Evolutionary conservation across 768 basidiomycete species (phyloP), one percentile per base, ranked within the genome.

Genomic region (Lepiota subincarnata): DNA sequence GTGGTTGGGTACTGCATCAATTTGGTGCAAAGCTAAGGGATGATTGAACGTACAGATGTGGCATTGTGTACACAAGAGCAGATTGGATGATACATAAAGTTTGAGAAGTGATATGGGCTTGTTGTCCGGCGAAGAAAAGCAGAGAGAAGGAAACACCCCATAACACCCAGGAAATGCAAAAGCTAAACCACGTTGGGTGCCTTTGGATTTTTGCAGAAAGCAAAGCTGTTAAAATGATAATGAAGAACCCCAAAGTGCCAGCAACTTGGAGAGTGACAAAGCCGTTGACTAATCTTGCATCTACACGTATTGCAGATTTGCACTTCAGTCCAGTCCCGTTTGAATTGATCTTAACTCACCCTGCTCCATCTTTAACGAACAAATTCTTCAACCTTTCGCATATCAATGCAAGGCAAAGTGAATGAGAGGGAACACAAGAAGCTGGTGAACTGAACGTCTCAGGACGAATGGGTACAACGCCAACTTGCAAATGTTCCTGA

Each of bases 181-280:
- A 70, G 45, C 64, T 66, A 48, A 67, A 69, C 68, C 67, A 71
- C 1, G 68, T 67, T 13, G 65, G 50, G 48, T 64, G 63, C 43
- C 67, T 61, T 34, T 64, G 64, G 45, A 70, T 60, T 6, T 40
- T 46, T 14, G 47, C 58, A n/a, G 61, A 62, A 20, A 60, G 31
- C 14, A 58, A 13, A 1, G 68, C 68, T 12, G 69, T 70, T 35
- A 65, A 41, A 35, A 66, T 24, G 42, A 68, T 56, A 38, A 68
- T 44, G n/a, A 61, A 44, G 31, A 68, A 50, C 2, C 63, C 64
- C 6, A 60, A 47, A 39, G 52, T 60, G 34, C 66, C 67, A 13
- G 56, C 49, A 31, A 69, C 55, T 37, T 68, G 67, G 4, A 69
- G 53, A 16, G 57, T 59, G 24, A 66, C 56, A 51, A 70, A 70